phyloP scores from a whole-genome alignment of 2,329 filamentous ascomycete genomes.

The Apiospora hydei region DNA sequence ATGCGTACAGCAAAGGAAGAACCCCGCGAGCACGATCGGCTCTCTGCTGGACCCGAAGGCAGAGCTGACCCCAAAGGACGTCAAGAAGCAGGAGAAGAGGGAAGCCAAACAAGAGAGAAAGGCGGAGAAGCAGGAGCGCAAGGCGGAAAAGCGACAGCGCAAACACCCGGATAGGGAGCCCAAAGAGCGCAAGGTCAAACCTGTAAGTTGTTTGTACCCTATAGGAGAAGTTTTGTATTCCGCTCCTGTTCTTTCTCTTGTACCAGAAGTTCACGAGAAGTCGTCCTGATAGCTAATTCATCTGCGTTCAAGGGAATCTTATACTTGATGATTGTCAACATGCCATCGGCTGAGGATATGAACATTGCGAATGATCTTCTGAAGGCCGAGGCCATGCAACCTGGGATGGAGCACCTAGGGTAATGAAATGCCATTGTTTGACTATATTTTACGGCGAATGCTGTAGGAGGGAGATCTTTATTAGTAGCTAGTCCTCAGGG shows the following conservation, averaged over 20 bases:
- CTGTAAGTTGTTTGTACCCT: not conserved
- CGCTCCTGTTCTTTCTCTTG: too few relatives aligned
- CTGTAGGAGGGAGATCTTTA: not conserved
- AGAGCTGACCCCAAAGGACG: slow-evolving; percentile 31
- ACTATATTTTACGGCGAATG: not conserved
- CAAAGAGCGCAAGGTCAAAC: slow-evolving; percentile 12
- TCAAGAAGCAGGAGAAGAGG: slow-evolving; percentile 29
- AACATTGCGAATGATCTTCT: not conserved
- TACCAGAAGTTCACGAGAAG: fast-evolving
- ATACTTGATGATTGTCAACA: slow-evolving; percentile 20
- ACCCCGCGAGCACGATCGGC: slow-evolving; percentile 30
- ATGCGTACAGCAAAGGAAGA: slow-evolving; percentile 26
- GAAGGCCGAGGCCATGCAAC: not conserved
- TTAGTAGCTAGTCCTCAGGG: too few relatives aligned
- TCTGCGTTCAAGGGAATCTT: not conserved
- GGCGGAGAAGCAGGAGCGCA: slow-evolving; percentile 29
- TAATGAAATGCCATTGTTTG: not conserved
- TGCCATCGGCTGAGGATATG: not conserved
- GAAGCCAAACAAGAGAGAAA: slow-evolving; percentile 30
- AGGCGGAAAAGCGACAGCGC: slow-evolving; percentile 28
- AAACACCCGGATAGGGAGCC: slow-evolving; percentile 30
- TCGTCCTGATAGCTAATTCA: not conserved
- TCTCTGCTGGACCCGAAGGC: slow-evolving; percentile 31
- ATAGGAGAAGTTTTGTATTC: fast-evolving
- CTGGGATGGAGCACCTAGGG: not conserved